These are phyloP conservation scores for Xylaria telfairii DNA, from an alignment of 495 filamentous ascomycete genomes.

Conservation along the genomic window DNA sequence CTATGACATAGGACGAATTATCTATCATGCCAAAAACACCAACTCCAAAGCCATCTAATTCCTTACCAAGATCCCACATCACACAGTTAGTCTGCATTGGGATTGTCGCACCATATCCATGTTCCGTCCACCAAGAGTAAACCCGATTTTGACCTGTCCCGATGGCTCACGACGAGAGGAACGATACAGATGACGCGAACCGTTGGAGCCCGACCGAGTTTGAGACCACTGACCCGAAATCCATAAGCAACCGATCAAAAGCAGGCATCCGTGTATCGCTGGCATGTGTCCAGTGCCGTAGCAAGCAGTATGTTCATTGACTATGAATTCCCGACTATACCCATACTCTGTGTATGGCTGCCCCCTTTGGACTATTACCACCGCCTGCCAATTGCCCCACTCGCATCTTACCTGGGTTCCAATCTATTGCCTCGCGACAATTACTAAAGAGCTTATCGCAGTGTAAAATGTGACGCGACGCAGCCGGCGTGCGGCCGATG, in stretches of 20 bases:
- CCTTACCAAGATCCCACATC: neutral
- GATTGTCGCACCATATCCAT: slow-evolving; percentile 9
- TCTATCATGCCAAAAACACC: neutral
- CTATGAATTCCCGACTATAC: neutral
- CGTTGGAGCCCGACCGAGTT: slow-evolving; percentile 33
- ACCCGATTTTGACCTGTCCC: neutral
- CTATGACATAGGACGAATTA: slow-evolving; percentile 9
- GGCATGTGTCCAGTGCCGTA: slow-evolving; percentile 64
- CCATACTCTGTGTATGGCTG: no score
- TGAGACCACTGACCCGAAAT: slow-evolving; percentile 33
- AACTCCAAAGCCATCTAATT: neutral
- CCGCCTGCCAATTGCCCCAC: neutral
- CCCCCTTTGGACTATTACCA: neutral
- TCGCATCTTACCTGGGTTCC: neutral
- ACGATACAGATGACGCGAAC: slow-evolving; percentile 30
- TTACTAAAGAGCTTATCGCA: slow-evolving; percentile 9
- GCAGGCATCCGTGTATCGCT: slow-evolving; percentile 50
- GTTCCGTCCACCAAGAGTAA: neutral
- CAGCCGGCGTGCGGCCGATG: slow-evolving; percentile 57
- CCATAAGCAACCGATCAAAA: slow-evolving; percentile 34
- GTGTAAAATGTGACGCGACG: slow-evolving; percentile 63
- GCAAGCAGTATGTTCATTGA: slow-evolving; percentile 47
- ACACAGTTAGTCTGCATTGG: neutral
- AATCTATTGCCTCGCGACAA: neutral
- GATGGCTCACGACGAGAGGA: slow-evolving; percentile 21